phyloP scores from a whole-genome alignment of 2,329 filamentous ascomycete species.

The Colletotrichum sp. region DNA sequence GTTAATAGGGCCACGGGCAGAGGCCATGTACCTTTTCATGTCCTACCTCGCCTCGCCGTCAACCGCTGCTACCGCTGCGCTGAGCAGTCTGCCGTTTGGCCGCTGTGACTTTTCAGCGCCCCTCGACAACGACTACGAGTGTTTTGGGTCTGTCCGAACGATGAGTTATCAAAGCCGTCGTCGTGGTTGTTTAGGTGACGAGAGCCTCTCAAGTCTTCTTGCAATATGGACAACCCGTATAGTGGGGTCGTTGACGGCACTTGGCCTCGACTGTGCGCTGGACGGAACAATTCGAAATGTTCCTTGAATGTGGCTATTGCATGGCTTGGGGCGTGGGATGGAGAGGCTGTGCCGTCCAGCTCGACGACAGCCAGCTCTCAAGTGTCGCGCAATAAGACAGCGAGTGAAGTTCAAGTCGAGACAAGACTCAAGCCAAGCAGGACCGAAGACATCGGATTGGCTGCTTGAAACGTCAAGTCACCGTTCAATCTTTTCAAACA shows the following conservation, averaged over 20 bases:
- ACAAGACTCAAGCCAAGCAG: neutral
- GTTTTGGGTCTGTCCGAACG: neutral
- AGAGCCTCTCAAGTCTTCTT: neutral
- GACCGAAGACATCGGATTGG: neutral
- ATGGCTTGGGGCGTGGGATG: neutral
- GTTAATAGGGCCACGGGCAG: neutral
- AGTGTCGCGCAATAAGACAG: neutral
- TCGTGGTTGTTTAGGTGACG: neutral
- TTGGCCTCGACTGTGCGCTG: neutral
- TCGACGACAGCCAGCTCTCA: neutral
- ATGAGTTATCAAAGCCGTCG: neutral
- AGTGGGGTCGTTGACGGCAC: neutral
- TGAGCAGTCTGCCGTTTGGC: neutral
- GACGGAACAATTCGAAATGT: neutral
- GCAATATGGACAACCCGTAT: neutral
- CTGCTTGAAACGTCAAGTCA: neutral
- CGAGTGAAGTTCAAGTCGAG: neutral
- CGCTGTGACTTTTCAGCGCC: neutral
- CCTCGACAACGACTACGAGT: neutral
- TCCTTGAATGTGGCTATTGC: neutral
- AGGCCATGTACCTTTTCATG: neutral
- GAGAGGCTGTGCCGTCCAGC: neutral
- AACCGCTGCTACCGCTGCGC: constrained; percentile 10
- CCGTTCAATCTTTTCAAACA: neutral
- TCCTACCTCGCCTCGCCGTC: neutral